Conservation (phyloP, 768 basidiomycete genomes). For the Coprinellus aureogranulatus region DNA sequence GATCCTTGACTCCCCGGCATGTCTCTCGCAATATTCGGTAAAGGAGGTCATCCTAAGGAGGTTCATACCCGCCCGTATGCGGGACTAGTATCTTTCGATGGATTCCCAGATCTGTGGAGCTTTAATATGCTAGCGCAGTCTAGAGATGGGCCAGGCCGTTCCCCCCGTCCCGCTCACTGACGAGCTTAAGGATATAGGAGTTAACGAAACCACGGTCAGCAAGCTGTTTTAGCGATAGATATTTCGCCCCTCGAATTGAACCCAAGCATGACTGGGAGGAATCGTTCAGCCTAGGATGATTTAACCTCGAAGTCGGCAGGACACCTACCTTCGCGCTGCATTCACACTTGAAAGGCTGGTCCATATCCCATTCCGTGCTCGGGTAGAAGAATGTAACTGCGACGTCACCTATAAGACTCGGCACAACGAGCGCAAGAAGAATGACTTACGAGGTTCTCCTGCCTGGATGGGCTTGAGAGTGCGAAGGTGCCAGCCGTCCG, state of each 20-base stretch:
- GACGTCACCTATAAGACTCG: constrained; percentile 5
- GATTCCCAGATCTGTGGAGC: too few relatives aligned
- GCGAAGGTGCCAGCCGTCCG: constrained; percentile 46
- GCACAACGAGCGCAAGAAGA: constrained; percentile 18
- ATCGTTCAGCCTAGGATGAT: not conserved
- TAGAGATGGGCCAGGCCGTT: not conserved
- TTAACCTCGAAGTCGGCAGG: not conserved
- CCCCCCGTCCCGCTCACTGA: constrained; percentile 22
- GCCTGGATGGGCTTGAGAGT: constrained; percentile 39
- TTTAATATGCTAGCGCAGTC: not conserved
- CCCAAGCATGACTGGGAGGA: constrained; percentile 48
- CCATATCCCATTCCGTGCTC: constrained; percentile 70
- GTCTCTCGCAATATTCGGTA: constrained; percentile 73
- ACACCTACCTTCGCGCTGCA: constrained; percentile 42
- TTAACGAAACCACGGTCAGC: constrained; percentile 36
- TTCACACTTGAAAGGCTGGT: constrained; percentile 54
- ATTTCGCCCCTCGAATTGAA: constrained; percentile 44
- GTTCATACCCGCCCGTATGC: constrained; percentile 91
- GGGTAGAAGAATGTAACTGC: constrained; percentile 63
- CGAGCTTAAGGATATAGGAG: constrained; percentile 39
- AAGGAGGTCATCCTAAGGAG: constrained; percentile 81
- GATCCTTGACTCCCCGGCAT: constrained; percentile 66
- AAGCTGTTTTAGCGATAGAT: constrained; percentile 37
- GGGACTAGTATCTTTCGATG: constrained; percentile 48
- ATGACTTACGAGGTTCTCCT: constrained; percentile 37